Base-by-base conservation (phyloP, 495 filamentous ascomycete genomes). In the Tetracladium setigerum region DNA sequence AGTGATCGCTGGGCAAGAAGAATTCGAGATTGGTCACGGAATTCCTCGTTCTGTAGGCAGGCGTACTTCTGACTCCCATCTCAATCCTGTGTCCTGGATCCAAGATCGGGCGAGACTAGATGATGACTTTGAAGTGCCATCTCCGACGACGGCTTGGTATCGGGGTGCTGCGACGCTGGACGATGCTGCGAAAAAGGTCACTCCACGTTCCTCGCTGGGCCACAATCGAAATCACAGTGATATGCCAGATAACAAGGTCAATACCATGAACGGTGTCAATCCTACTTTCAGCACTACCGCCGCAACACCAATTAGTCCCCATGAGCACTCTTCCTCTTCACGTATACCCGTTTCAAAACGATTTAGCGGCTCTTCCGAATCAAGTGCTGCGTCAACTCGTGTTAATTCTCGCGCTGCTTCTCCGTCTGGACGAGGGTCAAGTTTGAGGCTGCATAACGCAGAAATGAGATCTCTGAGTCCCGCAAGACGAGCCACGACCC, bases 61-160 rank as follows among this genome's bases (percentile, higher is more conserved):
- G 47, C 60, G 68, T 55, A 69, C 67, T 7, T 71, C 71, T n/a
- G 74, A 75, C 11, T 68, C 73, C 4, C 69, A 60, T 51, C 35
- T 69, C 30, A 57, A 64, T 14, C 60, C 62, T 35, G 44, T 55
- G 15, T 52, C 49, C 11, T 58, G 57, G 31, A 40, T 55, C 33
- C 71, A 68, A 37, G 65, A 65, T 35, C 58, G 70, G 38, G 68
- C 65, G 46, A 57, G 65, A 33, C 73, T 71, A 11, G 63, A 72
- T 49, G 59, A 66, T n/a, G 66, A 70, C 41, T 40, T 54, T 43
- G 58, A 67, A n/a, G 54, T 61, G 47, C 72, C 73, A 5, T 58
- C 69, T 33, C 76, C 73, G 10, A 71, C 74, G 22, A 74, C 67
- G 7, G 72, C 72, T 40, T 76, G 74, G 74, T 76, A 77, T 47